Evolutionary conservation across 352 stramenopile species (phyloP), one percentile per base, ranked within the genome.

Genomic region (Globisporangium irregulare): DNA sequence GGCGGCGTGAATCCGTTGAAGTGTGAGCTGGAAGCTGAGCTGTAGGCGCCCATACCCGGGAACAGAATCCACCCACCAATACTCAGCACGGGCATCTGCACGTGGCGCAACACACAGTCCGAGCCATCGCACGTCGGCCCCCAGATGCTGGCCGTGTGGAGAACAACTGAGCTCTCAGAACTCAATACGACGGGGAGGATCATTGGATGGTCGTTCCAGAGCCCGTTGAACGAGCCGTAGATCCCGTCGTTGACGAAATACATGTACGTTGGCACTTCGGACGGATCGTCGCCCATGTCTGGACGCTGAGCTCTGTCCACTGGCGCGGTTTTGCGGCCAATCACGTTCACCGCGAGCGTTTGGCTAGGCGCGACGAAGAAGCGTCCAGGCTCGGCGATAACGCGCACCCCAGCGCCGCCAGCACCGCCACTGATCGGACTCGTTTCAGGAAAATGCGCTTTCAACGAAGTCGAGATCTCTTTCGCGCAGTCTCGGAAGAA

Each of bases 211-310:
- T 99, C 95, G 80, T 98, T 98, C 68, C 98, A 88, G 58, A 99
- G 71, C 73, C 94, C 97, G 84, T 99, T 99, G 86, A 99, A 99
- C 62, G 92, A 97, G 50, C 94, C 96, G 79, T 99, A 99, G 25
- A 99, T 80, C 53, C 96, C 96, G 76, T 99, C 96, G 72, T 98
- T 98, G 62, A 98, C 91, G 68, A 98, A 99, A 82, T 98, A 98
- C 76, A 97, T 94, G 85, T 90, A 95, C 55, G 91, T 90, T 29
- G 85, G 86, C 53, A 60, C 63, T 63, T 36, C 55, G 18, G 6
- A 20, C 18, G 15, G 6, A 50, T 50, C 43, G 2, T 22, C 32
- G 27, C 15, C 20, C 9, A 73, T 55, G 14, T 63, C 64, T 24
- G 46, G 54, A 85, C 63, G 34, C 90, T 81, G 74, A 86, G 86